phyloP scores from a whole-genome alignment of 805 yeast genomes.

The Zygoascus flipseniorum region DNA sequence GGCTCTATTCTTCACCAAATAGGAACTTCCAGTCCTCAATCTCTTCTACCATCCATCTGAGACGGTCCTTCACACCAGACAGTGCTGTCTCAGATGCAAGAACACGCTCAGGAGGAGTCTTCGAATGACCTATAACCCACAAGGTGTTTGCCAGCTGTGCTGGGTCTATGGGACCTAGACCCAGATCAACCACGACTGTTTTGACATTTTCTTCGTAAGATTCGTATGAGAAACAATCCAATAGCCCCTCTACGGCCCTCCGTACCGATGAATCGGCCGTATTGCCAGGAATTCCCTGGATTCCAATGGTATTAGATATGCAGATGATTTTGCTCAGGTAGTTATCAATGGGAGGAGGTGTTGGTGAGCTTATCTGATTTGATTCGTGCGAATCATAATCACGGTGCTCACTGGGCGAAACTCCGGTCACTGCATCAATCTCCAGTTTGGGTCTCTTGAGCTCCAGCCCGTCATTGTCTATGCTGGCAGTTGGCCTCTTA shows the following conservation, averaged over 20 bases:
- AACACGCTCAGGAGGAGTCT: constrained; percentile 24
- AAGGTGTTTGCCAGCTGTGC: constrained; percentile 19
- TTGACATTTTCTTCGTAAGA: constrained; percentile 14
- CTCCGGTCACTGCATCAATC: background rate
- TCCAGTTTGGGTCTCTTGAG: background rate
- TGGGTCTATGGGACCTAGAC: constrained; percentile 13
- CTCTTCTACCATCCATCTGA: constrained; percentile 26
- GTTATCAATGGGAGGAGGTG: background rate
- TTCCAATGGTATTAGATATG: constrained; percentile 18
- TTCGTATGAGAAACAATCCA: constrained; percentile 25
- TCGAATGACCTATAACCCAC: constrained; percentile 23
- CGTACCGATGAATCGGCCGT: constrained; percentile 24
- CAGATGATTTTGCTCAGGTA: constrained; percentile 6
- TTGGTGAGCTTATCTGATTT: background rate
- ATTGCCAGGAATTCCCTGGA: constrained; percentile 25
- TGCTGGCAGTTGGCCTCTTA: background rate
- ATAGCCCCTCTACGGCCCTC: constrained; percentile 27
- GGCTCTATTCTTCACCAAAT: constrained; percentile 10
- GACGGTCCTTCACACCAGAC: constrained; percentile 21
- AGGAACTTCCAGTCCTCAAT: constrained; percentile 32
- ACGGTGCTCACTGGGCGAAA: background rate
- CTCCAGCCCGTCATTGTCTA: background rate
- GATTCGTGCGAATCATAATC: background rate
- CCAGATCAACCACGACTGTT: constrained; percentile 13
- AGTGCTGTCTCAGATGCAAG: constrained; percentile 23